Evolutionary conservation across 2,329 filamentous ascomycete species (phyloP), one percentile per base, ranked within the genome.

Genomic region (Mycosphaerella sp.): DNA sequence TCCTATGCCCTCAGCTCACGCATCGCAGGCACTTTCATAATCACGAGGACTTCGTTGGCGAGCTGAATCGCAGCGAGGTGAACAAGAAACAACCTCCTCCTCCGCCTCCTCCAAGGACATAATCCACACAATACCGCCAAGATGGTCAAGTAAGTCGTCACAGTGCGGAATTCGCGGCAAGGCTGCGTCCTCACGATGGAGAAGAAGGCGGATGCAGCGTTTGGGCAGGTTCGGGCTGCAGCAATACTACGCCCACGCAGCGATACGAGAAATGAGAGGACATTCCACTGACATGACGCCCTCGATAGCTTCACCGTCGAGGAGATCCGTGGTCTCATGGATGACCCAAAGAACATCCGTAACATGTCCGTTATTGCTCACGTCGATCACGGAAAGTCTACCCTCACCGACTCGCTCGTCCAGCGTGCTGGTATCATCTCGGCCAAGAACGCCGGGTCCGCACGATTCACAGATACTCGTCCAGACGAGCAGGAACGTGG

Each of bases 351-450:
- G 69, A 84, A 84, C 75, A 83, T 85, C 75, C 79, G 82, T 71
- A 97, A 97, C 85, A 97, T 96, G 91, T 96, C 89, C 79, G 93
- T 98, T 75, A 97, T 97, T 89, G 93, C 93, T 75, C 93, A 98
- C 81, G 82, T 98, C 85, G 93, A 98, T 78, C 93, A 98, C 84
- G 93, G 93, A 81, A 98, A 98, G 79, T 98, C 93, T 68, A 98
- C 93, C 73, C 84, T 98, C 70, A 96, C 91, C 84, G 93, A 98
- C 79, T 97, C 93, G 68, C 88, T 98, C 64, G 87, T 98, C 73
- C 89, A 95, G 79, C 93, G 94, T 79, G 91, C 91, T 70, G 93
- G 93, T 91, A 98, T 98, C 72, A 96, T 98, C 73, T 97, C 93
- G 67, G 87, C 89, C 67, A 89, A 89, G 68, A 97, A 97, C 80